Base-by-base conservation (phyloP, 169 alveolate genomes). In the Theileria equi region DNA sequence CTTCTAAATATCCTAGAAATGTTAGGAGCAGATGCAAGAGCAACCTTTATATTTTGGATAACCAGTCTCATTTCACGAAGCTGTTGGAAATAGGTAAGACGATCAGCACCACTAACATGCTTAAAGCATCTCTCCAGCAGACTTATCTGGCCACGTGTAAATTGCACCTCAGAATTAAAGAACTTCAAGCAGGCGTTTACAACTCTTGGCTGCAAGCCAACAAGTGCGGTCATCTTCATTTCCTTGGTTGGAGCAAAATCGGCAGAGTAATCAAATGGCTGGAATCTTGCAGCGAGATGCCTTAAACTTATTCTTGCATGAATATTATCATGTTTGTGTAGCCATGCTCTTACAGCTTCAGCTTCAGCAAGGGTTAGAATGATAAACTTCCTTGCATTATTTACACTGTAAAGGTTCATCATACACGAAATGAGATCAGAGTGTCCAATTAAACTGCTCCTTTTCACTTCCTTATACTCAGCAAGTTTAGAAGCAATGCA, bases 281-380 rank as follows among this genome's bases (percentile, higher is more conserved):
- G 77, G 69, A 77, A 77, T 59, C 55, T 57, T n/a, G 86, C 72
- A 3, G 72, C 81, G 40, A 77, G 61, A 59, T 77, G 68, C 16
- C 86, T 72, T 10, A 77, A 63, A 21, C 57, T 68, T 6, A 77
- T 67, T 29, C 44, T 59, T 3, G 76, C 52, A 26, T 43, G 25
- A 2, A 68, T 65, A 3, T 28, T 47, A 25, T 71, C 58, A 25
- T 63, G 31, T 41, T 58, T 43, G 68, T 77, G 86, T 36, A 77
- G 45, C 80, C 81, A 77, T 26, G 81, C 80, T 57, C 86, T 38
- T 6, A 77, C 58, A 4, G 86, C 86, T 68, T 77, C 86, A 26
- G 86, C 86, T 17, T 77, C 86, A 10, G 80, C 81, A 23, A 77
- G 68, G 26, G 80, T 77, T 32, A 77, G 81, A 16, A 77, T 69